Evolutionary conservation across 305 asterid species (phyloP), one percentile per base, ranked within the genome.

Genomic region (Rubia peregrina): DNA sequence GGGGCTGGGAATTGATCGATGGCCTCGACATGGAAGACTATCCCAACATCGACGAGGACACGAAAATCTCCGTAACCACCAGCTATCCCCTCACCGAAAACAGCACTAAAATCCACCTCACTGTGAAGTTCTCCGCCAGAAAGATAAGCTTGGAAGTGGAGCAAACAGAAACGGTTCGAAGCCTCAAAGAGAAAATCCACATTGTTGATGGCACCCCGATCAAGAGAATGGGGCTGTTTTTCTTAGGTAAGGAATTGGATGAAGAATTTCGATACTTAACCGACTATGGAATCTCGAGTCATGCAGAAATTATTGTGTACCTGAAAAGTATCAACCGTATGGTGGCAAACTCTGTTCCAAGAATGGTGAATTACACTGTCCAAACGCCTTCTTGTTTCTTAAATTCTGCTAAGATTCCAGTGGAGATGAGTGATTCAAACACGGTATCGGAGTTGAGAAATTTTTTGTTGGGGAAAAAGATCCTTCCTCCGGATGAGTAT

Each of bases 111-210:
- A 66, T 83, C 69, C 82, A 61, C 38, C 77, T 89, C 65, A 77
- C 82, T 0, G 76, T 88, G 16, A 88, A 83, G 65, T 88, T 85
- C 83, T 72, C 90, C 0, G 55, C 89, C 8, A 67, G 86, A 46
- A 84, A 81, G 56, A 51, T 85, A 38, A 74, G 79, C 42, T 69
- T 91, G 4, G 83, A 85, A 4, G 86, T 83, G 6, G 89, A 84
- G n/a, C 42, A 53, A 9, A 76, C 77, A 24, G 96, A 91, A 80
- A 88, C 94, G 0, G 88, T 91, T 55, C 75, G 82, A n/a, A 88
- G 88, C 85, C 82, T 91, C 24, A 91, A 90, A 74, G 96, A 89
- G 77, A 91, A 91, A 65, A 91, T 91, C 80, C 96, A 91, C 80
- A 85, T 88, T 6, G 76, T 85, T 1, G 90, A 88, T 19, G 94